These are phyloP conservation scores for Trichoderma pleuroti DNA, from an alignment of 2,329 filamentous ascomycete species.

Conservation along the genomic window DNA sequence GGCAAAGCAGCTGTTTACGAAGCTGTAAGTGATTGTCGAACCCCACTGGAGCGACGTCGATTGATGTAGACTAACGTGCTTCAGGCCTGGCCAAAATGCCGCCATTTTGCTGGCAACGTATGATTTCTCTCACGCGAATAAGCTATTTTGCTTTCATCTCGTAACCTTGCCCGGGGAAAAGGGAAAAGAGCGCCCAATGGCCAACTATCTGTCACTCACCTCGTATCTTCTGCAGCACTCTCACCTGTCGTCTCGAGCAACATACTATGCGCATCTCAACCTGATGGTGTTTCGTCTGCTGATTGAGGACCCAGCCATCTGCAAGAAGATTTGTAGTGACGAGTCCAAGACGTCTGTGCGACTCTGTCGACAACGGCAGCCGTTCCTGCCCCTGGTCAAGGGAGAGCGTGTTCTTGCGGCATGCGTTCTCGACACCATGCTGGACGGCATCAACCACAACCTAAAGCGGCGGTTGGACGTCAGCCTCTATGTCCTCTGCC, in stretches of 20 bases:
- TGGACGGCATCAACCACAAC: constrained; percentile 93
- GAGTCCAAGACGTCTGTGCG: constrained; percentile 72
- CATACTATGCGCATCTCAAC: constrained; percentile 80
- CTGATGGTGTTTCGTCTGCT: constrained; percentile 82
- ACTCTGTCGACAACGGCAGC: constrained; percentile 83
- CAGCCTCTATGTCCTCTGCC: constrained; percentile 74
- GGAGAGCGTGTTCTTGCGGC: constrained; percentile 71
- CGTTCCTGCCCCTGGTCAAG: constrained; percentile 72
- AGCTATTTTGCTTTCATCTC: constrained; percentile 85
- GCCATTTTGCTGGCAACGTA: constrained; percentile 82
- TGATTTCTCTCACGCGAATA: constrained; percentile 92
- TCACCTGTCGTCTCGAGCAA: constrained; percentile 72
- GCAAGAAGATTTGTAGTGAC: constrained; percentile 79
- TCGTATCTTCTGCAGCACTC: constrained; percentile 95
- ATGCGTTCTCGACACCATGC: constrained; percentile 77
- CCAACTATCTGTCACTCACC: constrained; percentile 78
- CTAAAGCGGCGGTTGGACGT: constrained; percentile 80
- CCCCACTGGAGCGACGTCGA: constrained; percentile 20
- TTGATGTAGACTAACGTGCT: background rate
- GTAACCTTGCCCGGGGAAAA: constrained; percentile 63
- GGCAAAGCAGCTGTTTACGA: constrained; percentile 74
- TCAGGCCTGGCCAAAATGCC: constrained; percentile 73
- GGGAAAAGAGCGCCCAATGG: constrained; percentile 69
- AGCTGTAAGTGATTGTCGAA: constrained; percentile 52
- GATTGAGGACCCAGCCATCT: constrained; percentile 77